Conservation (phyloP, 1,139 yeast species). For the Geotrichum histeridarum region DNA sequence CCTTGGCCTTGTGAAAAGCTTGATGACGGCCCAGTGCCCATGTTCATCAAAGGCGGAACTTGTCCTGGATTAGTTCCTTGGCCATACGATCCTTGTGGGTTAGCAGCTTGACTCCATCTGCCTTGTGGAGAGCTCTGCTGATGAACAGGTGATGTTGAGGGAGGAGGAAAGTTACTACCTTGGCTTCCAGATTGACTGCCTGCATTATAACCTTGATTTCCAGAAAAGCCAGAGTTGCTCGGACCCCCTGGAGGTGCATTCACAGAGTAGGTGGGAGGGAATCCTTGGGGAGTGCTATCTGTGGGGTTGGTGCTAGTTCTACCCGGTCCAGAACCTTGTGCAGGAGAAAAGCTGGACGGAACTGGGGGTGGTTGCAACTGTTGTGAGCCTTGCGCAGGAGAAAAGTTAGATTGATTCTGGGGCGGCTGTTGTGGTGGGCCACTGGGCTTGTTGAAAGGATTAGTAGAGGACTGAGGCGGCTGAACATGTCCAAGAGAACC, state of each 20-base stretch:
- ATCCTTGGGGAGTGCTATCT: background rate
- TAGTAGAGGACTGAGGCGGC: background rate
- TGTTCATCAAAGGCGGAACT: no score
- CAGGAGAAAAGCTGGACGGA: background rate
- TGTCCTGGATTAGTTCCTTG: no score
- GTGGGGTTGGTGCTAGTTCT: no score
- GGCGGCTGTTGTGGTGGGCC: background rate
- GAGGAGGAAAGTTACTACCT: no score
- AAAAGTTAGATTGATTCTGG: background rate
- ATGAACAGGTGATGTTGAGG: no score
- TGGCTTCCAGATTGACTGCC: no score
- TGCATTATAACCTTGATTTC: background rate
- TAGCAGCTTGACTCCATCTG: no score
- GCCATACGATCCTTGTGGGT: no score
- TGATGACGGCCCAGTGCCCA: no score
- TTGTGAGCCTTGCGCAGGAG: background rate
- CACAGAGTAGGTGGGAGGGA: background rate
- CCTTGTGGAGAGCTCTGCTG: no score
- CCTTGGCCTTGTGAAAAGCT: background rate
- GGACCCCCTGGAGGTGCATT: no score
- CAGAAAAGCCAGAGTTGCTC: background rate
- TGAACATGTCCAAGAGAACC: slow-evolving; percentile 32
- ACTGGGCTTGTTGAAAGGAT: background rate
- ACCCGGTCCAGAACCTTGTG: no score
- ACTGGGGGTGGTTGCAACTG: background rate